Evolutionary conservation across 2,329 filamentous ascomycete genomes (phyloP), one percentile per base, ranked within the genome.

Genomic region (Thielaviopsis ethacetica): DNA sequence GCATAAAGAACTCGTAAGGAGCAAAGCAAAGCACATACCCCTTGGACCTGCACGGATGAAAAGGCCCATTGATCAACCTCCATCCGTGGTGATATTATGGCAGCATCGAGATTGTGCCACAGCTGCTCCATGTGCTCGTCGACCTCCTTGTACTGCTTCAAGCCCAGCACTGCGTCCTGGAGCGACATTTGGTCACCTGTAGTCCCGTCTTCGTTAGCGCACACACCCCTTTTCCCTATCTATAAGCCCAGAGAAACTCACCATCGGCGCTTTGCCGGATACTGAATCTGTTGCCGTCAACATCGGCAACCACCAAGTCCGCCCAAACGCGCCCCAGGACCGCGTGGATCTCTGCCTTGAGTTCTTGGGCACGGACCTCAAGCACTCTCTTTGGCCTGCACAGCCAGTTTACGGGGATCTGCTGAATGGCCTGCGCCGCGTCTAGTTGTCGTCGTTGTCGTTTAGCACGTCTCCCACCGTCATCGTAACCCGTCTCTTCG

Each of bases 251-350:
- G n/a, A 22, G 6, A 5, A 50, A 50, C 60, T 59, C 50, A 61
- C 60, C 50, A 21, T 59, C 53, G n/a, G 56, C 56, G 58, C 26
- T 52, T 51, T 61, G 57, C 26, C 50, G 73, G 38, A 94, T 76
- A 0, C 73, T 76, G 7, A 93, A 71, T 53, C 71, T 75, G 9
- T 74, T 72, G 9, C 73, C 70, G 22, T 79, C 73, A 0, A 74
- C 69, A 65, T 91, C 81, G 19, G 90, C 70, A 1, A 75, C 70
- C 13, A 95, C 73, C 51, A 91, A 73, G 0, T 76, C 73, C 60
- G 79, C 79, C 88, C 90, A 96, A n/a, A 83, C 77, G 58, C 76
- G 75, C 51, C 81, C 78, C 47, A 93, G 77, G 9, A 81, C 79
- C 49, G 85, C 79, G 60, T 83, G 78, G 22, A 93, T 78, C 21